Evolutionary conservation across 2,329 filamentous ascomycete genomes (phyloP), one percentile per base, ranked within the genome.

Genomic region (Thermoascus crustaceus): DNA sequence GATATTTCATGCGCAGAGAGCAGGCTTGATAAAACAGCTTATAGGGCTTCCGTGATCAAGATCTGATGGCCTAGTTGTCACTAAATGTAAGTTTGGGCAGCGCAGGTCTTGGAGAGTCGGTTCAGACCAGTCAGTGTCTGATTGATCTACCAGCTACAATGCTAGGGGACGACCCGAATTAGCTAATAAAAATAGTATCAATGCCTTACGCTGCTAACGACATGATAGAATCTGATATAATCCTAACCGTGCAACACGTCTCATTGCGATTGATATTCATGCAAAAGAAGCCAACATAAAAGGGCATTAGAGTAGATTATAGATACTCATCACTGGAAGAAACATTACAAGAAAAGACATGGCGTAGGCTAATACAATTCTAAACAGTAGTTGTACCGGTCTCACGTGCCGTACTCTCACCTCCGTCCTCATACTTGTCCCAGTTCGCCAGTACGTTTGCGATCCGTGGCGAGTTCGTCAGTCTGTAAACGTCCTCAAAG

Each of bases 401-500:
- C 2, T 43, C 37, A 39, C 46, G 50, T 19, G 52, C 32, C 27
- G 35, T 32, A 22, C 34, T 38, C 37, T 54, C 54, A 35, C 40
- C 51, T 19, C 46, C 59, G 39, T 66, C 63, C 45, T 71, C 66
- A 57, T 82, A 85, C 62, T 78, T 80, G 32, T 85, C 82, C 82
- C 82, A 86, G 69, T 95, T 94, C 48, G 86, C 85, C 60, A 95
- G 62, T 40, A 71, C 64, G 41, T 67, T 59, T 20, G 65, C 67
- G 44, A 71, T 66, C 25, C 66, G 69, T 29, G 77, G 77, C 13
- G 71, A 76, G 68, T 93, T 95, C 36, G 91, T 98, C 59, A 98
- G 68, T 53, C 79, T 78, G 69, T 96, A 96, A 33, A 98, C 93
- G 57, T 96, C 91, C 74, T 98, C 89, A 66, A 98, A 98, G 70